A percentile compares a stretch with the other conserved stretches of the same genome.
phyloP scores from a whole-genome alignment of 179 eudicot species.

The Pouteria campechiana region DNA sequence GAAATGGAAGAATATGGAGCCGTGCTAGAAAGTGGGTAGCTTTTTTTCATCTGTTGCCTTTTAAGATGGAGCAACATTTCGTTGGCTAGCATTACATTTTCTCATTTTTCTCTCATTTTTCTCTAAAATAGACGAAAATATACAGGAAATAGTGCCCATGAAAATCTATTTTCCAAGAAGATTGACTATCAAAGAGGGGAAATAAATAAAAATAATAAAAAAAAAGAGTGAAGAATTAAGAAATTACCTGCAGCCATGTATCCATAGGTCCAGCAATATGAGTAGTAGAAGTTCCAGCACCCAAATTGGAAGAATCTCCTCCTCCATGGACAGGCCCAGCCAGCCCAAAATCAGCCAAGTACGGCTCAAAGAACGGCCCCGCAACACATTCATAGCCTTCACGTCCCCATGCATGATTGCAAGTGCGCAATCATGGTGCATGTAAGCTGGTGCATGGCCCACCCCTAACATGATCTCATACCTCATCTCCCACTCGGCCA shows the following conservation, averaged over 20 bases:
- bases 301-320: slow-evolving; percentile 26
- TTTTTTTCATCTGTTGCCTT: too few species aligned
- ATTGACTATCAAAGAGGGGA: too few species aligned
- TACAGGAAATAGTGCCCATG: too few species aligned
- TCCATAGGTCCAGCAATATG: slow-evolving; percentile 82
- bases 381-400: slow-evolving; percentile 78
- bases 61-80: too few species aligned
- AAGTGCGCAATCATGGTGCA: slow-evolving; percentile 88
- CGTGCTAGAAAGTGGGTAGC: too few species aligned
- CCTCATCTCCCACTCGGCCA: slow-evolving; percentile 77
- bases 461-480: slow-evolving; percentile 62
- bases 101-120: too few species aligned
- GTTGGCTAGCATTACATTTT: too few species aligned
- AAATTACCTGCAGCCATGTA: slow-evolving; percentile 92
- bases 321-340: slow-evolving; percentile 43
- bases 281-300: slow-evolving; percentile 50
- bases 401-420: slow-evolving; percentile 82
- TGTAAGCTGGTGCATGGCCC: slow-evolving; percentile 79
- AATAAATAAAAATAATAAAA: neutral
- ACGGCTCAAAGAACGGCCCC: slow-evolving; percentile 70
- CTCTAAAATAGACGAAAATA: too few species aligned
- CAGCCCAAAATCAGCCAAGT: slow-evolving; percentile 82
- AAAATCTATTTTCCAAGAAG: too few species aligned
- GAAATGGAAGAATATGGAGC: too few species aligned
- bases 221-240: neutral